Evolutionary conservation across 2,329 filamentous ascomycete genomes (phyloP).

Genomic region (Penicillium janthinellum): DNA sequence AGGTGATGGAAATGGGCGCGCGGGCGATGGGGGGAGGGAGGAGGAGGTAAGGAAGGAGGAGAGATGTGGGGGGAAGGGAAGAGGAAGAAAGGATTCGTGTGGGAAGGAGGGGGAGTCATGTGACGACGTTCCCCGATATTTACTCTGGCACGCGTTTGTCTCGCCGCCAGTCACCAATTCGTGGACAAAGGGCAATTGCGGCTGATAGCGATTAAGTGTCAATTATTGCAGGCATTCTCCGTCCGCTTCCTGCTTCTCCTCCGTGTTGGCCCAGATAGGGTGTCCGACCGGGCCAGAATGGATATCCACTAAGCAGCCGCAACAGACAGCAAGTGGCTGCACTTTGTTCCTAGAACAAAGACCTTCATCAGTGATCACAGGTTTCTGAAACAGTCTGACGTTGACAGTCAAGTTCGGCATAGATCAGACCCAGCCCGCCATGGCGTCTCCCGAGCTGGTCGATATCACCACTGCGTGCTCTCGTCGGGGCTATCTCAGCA

Average conservation of each 20-base stretch:
- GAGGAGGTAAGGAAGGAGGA: conserved; percentile 5
- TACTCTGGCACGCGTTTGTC: conserved; percentile 6
- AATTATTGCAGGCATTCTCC: neutral
- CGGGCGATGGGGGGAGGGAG: conserved; percentile 18
- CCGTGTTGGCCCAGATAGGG: neutral
- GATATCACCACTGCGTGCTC: conserved; percentile 51
- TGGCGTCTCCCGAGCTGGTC: conserved; percentile 43
- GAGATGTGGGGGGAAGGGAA: conserved; percentile 24
- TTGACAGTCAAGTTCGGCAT: neutral
- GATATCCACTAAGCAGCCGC: conserved; percentile 9
- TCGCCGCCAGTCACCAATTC: neutral
- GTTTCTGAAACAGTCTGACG: neutral
- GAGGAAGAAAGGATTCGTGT: conserved; percentile 29
- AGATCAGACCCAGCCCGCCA: neutral
- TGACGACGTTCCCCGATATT: conserved; percentile 23
- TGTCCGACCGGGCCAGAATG: conserved; percentile 3
- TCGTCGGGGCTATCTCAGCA: conserved; percentile 48
- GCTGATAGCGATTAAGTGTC: neutral
- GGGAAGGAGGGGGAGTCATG: conserved; percentile 29
- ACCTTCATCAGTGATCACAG: neutral
- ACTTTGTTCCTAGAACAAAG: conserved; percentile 5
- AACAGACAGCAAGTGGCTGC: neutral
- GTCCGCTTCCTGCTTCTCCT: neutral
- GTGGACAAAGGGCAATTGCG: neutral
- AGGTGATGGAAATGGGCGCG: conserved; percentile 20